Base-by-base conservation (phyloP, 2,329 filamentous ascomycete genomes). In the Aspergillus novoparasiticus region DNA sequence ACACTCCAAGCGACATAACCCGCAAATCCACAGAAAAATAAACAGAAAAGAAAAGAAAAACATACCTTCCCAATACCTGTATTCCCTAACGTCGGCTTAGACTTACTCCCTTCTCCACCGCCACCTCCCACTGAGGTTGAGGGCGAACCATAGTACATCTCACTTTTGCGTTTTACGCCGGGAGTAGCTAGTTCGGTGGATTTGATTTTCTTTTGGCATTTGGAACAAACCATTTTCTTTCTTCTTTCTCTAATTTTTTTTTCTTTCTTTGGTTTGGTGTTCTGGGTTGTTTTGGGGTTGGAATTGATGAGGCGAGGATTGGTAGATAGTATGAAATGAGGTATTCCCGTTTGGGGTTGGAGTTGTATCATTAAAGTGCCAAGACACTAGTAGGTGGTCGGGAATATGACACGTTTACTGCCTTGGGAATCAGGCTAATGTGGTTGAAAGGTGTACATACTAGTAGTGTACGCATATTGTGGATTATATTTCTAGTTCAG, bases 131-230 rank as follows among this genome's bases (percentile, higher is more conserved):
- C 30, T 14, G 73, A 72, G 55, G 65, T 71, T 14, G 84, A 80
- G 1, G 86, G 77, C 2, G 87, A 89, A 55, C 87, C 87, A 70
- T 87, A 85, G 75, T 89, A 89, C 79, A 89, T 87, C 58, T 90
- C 87, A 71, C 77, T 86, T 81, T 87, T 89, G 78, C 87, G 87
- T 77, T 89, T 90, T 65, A 90, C 87, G 32, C 82, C 85, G 0
- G 87, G 87, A 0, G 87, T 90, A 64, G 86, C 87, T 61, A 90
- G 83, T 14, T 85, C 81, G 16, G 87, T 89, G 59, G 82, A 79
- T 75, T 87, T 87, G 60, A 84, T 78, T 59, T 86, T 82, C 75
- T 87, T 88, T 70, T 87, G 83, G 69, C 87, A 90, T 78, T 87
- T 89, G 66, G 82, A 76, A 80, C 87, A 90, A 63, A 90, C 87